Percentiles rank a stretch among this genome's conserved stretches.
phyloP scores from a whole-genome alignment of 805 yeast genomes.

The Candida adriatica region DNA sequence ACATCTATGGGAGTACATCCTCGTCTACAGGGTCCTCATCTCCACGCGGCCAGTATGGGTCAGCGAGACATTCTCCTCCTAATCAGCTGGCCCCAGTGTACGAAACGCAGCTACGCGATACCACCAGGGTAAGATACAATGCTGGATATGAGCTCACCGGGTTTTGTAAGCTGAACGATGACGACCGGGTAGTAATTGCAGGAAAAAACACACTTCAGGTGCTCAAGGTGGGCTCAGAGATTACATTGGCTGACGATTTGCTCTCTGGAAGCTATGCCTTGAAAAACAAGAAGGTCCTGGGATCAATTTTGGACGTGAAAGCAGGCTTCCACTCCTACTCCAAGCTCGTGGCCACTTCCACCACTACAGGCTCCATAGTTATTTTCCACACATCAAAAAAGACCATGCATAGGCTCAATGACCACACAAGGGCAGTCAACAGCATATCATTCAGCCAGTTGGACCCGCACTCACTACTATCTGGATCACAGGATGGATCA shows the following conservation, averaged over 20 bases:
- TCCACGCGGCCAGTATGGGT: conserved; percentile 8
- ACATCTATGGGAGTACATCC: conserved; percentile 40
- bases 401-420: conserved; percentile 26
- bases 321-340: conserved; percentile 36
- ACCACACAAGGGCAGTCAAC: conserved; percentile 41
- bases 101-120: conserved; percentile 2
- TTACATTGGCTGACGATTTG: conserved; percentile 30
- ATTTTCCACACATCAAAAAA: conserved; percentile 25
- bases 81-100: conserved; percentile 7
- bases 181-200: conserved; percentile 30
- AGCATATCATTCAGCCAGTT: conserved; percentile 35
- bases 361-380: conserved; percentile 41
- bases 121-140: conserved; percentile 21
- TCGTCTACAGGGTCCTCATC: conserved; percentile 16
- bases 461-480: conserved; percentile 33
- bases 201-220: conserved; percentile 37
- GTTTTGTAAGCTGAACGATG: conserved; percentile 16
- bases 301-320: conserved; percentile 36
- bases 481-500: conserved; percentile 78
- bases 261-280: conserved; percentile 21
- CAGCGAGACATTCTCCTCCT: conserved; percentile 15
- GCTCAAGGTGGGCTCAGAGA: conserved; percentile 26
- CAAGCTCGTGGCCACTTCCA: conserved; percentile 35
- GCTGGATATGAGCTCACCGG: conserved; percentile 26
- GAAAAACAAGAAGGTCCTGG: conserved; percentile 29